Evolutionary conservation across 2,329 filamentous ascomycete species (phyloP), one percentile per base, ranked within the genome.

Genomic region (Apiospora phragmitis): DNA sequence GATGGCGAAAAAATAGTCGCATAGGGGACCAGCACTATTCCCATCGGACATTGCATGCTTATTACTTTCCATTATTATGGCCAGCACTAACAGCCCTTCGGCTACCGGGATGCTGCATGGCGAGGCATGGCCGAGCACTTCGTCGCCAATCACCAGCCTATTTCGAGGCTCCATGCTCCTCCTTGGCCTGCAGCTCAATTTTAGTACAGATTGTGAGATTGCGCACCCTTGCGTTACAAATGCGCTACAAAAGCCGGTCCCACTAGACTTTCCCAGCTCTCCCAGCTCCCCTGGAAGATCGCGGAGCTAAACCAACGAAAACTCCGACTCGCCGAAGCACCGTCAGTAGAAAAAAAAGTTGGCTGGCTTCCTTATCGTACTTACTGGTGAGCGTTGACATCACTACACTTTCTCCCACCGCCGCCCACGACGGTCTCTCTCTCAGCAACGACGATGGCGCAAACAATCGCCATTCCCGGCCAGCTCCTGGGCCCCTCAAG

Each of bases 381-480:
- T 26, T 55, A n/a, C 38, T 35, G 32, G 18, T 9, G 24, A 45
- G 42, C 65, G 65, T 67, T 67, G 42, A 43, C 41, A 67, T 67
- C 65, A 67, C n/a, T 41, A 24, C 32, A 42, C 8, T 12, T 26
- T 9, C 12, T 12, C 3, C 38, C 14, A 14, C 65, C 24, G 24
- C 7, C 29, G 29, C 38, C 24, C 21, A 42, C 62, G 2, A n/a
- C 2, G 9, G n/a, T 14, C 67, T 9, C 41, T 21, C 43, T 47
- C 21, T 11, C 43, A n/a, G 9, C 16, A 11, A 32, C 24, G 42
- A 74, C 67, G 69, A 79, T 77, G 76, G 74, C 77, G 69, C 75
- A 76, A 47, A 72, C 85, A 74, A 80, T 94, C 75, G 93, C 92
- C 69, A 87, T 97, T 66, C 96, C 96, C 14, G 96, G 96, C 79